These are phyloP conservation scores for Podospora didyma DNA, from an alignment of 495 filamentous ascomycete genomes.

Conservation along the genomic window DNA sequence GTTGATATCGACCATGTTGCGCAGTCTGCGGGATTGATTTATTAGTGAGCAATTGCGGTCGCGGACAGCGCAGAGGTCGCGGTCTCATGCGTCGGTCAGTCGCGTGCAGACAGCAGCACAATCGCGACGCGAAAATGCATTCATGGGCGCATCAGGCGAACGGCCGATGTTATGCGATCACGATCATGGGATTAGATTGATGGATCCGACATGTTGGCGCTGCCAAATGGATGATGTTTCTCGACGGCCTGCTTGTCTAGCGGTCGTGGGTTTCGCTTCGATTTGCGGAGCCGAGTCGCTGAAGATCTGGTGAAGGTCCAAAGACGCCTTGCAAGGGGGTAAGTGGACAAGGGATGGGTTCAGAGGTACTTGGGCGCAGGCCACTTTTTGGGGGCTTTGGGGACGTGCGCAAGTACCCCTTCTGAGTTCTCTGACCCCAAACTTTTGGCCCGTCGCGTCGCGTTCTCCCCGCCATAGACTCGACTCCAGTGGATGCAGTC, in stretches of 20 bases:
- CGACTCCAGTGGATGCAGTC: too few species aligned
- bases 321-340: too few species aligned
- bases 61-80: slow-evolving; percentile 1
- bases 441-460: slow-evolving; percentile 11
- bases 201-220: slow-evolving; percentile 33
- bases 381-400: neutral
- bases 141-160: slow-evolving; percentile 33
- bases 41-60: too few species aligned
- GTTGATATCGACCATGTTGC: slow-evolving; percentile 75
- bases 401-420: neutral
- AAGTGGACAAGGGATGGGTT: too few species aligned
- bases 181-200: slow-evolving; percentile 27
- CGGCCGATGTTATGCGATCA: slow-evolving; percentile 36
- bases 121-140: slow-evolving; percentile 37
- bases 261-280: slow-evolving; percentile 16
- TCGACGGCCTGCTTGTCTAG: slow-evolving; percentile 8
- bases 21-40: neutral
- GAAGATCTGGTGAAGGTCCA: neutral
- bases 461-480: slow-evolving; percentile 11
- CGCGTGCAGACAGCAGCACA: slow-evolving; percentile 41
- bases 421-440: too few species aligned
- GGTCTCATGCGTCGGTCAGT: slow-evolving; percentile 26
- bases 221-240: slow-evolving; percentile 26
- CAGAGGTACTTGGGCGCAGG: neutral
- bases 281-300: slow-evolving; percentile 17